These are phyloP conservation scores for Aspergillus campestris DNA, from an alignment of 495 filamentous ascomycete genomes.

Conservation along the genomic window DNA sequence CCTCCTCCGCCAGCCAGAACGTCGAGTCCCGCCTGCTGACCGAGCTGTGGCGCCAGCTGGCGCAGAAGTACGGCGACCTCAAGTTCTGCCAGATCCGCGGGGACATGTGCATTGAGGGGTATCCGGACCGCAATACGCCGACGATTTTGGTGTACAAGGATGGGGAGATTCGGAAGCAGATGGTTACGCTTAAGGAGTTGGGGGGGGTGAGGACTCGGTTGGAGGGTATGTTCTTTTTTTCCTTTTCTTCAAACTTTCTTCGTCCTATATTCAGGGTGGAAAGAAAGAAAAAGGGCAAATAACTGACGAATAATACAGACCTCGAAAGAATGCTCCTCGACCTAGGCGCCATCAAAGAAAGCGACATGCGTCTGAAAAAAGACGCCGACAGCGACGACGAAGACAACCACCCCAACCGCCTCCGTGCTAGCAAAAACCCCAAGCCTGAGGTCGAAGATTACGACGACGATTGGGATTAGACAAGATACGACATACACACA, in stretches of 20 bases:
- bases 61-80: conserved; percentile 76
- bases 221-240: conserved; percentile 36
- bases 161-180: conserved; percentile 80
- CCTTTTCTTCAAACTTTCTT: background rate
- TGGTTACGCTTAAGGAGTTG: conserved; percentile 76
- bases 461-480: conserved; percentile 74
- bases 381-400: conserved; percentile 51
- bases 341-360: conserved; percentile 65
- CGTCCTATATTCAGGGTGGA: background rate
- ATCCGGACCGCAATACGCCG: conserved; percentile 89
- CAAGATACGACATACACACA: background rate
- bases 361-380: conserved; percentile 68
- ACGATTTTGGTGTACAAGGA: conserved; percentile 90
- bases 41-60: conserved; percentile 81
- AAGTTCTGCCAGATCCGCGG: conserved; percentile 97
- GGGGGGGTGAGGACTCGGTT: conserved; percentile 60
- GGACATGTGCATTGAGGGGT: conserved; percentile 91
- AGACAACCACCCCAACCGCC: background rate
- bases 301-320: conserved; percentile 25
- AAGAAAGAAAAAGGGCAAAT: too few relatives aligned
- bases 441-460: conserved; percentile 46
- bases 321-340: conserved; percentile 73
- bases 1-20: conserved; percentile 66
- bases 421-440: conserved; percentile 36
- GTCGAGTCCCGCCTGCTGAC: conserved; percentile 72